Base-by-base conservation (phyloP, 2,329 filamentous ascomycete species). In the Calonectria ilicicola region DNA sequence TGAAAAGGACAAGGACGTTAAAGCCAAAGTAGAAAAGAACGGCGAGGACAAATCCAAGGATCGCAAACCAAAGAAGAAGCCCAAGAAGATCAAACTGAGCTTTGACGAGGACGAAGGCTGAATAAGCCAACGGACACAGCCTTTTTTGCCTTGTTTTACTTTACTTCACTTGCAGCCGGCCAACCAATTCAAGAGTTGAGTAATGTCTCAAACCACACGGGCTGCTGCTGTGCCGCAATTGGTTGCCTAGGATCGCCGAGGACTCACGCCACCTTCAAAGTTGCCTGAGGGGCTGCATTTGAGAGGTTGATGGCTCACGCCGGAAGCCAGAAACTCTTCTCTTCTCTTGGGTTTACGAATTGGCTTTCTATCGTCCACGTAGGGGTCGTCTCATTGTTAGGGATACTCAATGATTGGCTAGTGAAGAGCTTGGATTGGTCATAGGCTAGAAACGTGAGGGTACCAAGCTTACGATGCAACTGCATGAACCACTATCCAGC, bases 11-110 rank as follows among this genome's bases (percentile, higher is more conserved):
- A 66, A 75, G n/a, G 75, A 74, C 23, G 60, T 47, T 46, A 75
- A 65, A 14, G 67, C 69, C 3, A 53, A 76, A 8, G 58, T 44
- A 21, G 75, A 65, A 19, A 77, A 76, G 51, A 74, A 65, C 4
- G 79, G 80, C 7, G 79, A 77, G 1, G 80, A 80, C 12, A 81
- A 79, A 9, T 49, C 65, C 29, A 81, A 79, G 75, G 79, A 80
- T 9, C 82, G 80, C 70, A 83, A 81, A 72, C 75, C 75, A 9
- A 89, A 88, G 81, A 91, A 91, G 81, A 89, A 89, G 82, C 84
- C 86, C 5, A 91, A 91, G 82, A 93, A 92, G 84, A 90, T 93
- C 72, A 93, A 93, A 84, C 84, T 93, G 56, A 93, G 91, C 82
- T 93, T 93, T 80, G 90, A 90, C 29, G 89, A 92, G 69, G 91